Evolutionary conservation across 345 rosid species (phyloP).

Genomic region (Lepidium sativum): DNA sequence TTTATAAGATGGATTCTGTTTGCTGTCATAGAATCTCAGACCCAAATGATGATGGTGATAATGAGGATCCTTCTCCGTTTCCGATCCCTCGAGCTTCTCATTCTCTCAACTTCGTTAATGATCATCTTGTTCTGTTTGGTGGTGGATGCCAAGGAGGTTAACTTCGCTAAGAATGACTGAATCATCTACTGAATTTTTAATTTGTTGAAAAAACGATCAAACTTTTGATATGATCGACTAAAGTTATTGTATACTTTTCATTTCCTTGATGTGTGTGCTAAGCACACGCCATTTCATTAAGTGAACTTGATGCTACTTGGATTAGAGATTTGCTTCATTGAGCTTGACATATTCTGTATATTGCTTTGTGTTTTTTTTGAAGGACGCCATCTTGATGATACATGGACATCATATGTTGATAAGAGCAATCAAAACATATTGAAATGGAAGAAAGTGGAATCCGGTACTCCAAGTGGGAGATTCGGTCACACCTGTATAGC

Average conservation of each 20-base stretch:
- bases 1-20: slow-evolving; percentile 51
- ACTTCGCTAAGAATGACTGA: not conserved
- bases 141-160: slow-evolving; percentile 98
- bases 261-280: slow-evolving; percentile 18
- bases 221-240: not conserved
- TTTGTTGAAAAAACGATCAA: not conserved
- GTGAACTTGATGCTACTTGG: not conserved
- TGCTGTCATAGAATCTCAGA: slow-evolving; percentile 46
- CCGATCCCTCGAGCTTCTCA: slow-evolving; percentile 91
- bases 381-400: slow-evolving; percentile 97
- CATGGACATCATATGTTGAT: slow-evolving; percentile 70
- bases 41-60: slow-evolving; percentile 5
- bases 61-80: slow-evolving; percentile 25
- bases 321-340: not conserved
- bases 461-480: slow-evolving; percentile 82
- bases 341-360: not conserved
- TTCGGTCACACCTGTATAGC: slow-evolving; percentile 82
- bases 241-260: not conserved
- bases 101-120: slow-evolving; percentile 80
- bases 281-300: slow-evolving; percentile 10
- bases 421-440: slow-evolving; percentile 36
- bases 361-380: not conserved
- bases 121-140: slow-evolving; percentile 80
- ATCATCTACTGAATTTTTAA: not conserved
- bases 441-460: slow-evolving; percentile 58